Base-by-base conservation (phyloP, 768 basidiomycete genomes). In the Rhizopogon salebrosus region DNA sequence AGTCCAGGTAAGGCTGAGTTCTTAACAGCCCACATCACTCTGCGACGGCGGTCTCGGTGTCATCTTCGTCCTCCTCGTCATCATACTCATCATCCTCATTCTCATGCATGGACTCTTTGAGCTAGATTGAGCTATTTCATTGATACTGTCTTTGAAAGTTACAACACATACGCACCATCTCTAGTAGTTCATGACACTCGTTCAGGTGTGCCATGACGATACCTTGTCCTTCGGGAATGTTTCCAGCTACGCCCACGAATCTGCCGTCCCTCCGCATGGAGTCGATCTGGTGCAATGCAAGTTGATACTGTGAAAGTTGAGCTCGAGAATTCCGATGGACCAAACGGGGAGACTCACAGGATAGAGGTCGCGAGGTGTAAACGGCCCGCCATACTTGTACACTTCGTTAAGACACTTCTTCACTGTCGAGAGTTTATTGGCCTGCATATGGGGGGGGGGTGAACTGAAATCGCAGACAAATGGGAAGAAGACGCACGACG, bases 401-500 rank as follows among this genome's bases (percentile, higher is more conserved):
- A 98, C 95, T 70, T 98, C 95, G 62, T 95, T 95, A 51, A 98
- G 75, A 62, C 94, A 95, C 65, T 95, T 95, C 76, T 95, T 97
- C 56, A 98, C 90, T 0, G 95, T 98, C 14, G 92, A 92, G 2
- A 98, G 72, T 63, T 98, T 98, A 73, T 98, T 98, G 6, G 95
- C 93, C 94, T 95, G 57, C 2, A 36, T 1, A 29, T 46, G 38
- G 42, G 26, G 22, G 23, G 20, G 45, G 40, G 60, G 48, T 35
- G 29, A 23, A 31, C 11, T 36, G 14, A 39, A 37, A 49, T 35
- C 20, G 0, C 34, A 51, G 16, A 48, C 22, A 9, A 52, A 10
- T 46, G 14, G 41, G 40, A 54, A 13, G 39, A 56, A 64, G 37
- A 64, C 82, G 51, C 68, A 95, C 95, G 36, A 97, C 81, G 5